Percentiles rank a stretch among this genome's conserved stretches.
Conservation (phyloP, 2,329 filamentous ascomycete genomes). For the Cryphonectria carpinicola region DNA sequence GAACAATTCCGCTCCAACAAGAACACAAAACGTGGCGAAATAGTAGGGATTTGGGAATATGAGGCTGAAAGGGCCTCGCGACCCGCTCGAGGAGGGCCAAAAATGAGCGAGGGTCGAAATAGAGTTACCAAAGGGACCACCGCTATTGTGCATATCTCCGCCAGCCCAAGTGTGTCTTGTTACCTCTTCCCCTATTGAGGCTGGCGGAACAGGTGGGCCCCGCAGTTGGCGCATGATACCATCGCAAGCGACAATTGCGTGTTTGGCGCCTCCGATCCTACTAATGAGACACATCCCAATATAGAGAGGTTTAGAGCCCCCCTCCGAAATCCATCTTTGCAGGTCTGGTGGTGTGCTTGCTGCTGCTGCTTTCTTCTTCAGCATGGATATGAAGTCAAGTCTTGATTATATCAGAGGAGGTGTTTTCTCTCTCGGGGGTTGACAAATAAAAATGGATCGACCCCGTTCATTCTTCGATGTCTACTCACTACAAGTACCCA, state of each 20-base stretch:
- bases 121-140: conserved; percentile 20
- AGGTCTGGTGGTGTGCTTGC: not conserved
- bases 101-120: conserved; percentile 17
- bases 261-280: conserved; percentile 20
- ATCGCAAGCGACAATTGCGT: conserved; percentile 30
- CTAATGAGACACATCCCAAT: conserved; percentile 20
- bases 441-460: no score
- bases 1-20: not conserved
- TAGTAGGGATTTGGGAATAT: not conserved
- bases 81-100: conserved; percentile 15
- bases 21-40: not conserved
- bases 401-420: not conserved
- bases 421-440: not conserved
- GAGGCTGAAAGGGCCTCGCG: conserved; percentile 18
- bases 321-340: not conserved
- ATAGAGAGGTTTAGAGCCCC: conserved; percentile 17
- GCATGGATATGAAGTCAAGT: not conserved
- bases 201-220: conserved; percentile 22
- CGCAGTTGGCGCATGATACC: conserved; percentile 29
- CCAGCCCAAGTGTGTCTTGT: conserved; percentile 9
- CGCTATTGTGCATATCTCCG: conserved; percentile 27
- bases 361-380: not conserved
- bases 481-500: not conserved
- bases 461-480: not conserved
- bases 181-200: conserved; percentile 13